A percentile compares a stretch with the other conserved stretches of the same genome.
These are phyloP conservation scores for Arctostaphylos glauca DNA, from an alignment of 148 eudicot species.

Conservation along the genomic window DNA sequence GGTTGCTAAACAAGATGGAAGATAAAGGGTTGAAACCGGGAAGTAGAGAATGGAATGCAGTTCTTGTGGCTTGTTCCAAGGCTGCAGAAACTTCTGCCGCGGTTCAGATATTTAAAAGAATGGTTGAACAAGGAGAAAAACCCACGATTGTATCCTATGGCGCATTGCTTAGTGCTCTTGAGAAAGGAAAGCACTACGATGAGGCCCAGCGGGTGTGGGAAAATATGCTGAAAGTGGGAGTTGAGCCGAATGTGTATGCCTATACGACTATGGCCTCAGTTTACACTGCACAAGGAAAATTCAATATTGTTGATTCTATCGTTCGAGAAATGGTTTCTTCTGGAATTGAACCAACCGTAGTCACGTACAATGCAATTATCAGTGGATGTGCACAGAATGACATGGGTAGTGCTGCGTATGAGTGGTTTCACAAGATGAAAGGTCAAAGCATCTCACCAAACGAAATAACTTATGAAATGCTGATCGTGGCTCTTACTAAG, in stretches of 20 bases:
- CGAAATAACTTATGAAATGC: constrained; percentile 66
- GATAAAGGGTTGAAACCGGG: constrained; percentile 80
- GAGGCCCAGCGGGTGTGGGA: constrained; percentile 85
- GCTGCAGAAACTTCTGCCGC: constrained; percentile 92
- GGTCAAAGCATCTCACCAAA: constrained; percentile 51
- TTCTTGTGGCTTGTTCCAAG: constrained; percentile 93
- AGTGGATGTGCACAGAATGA: constrained; percentile 56
- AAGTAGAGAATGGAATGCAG: constrained; percentile 85
- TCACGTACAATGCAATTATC: constrained; percentile 90
- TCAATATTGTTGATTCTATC: constrained; percentile 54
- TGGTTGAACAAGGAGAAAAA: constrained; percentile 78
- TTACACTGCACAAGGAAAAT: constrained; percentile 68
- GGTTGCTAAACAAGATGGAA: constrained; percentile 86
- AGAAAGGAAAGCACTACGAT: constrained; percentile 76
- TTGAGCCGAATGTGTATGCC: constrained; percentile 73
- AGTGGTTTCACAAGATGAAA: constrained; percentile 80
- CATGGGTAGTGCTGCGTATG: constrained; percentile 62
- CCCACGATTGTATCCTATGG: constrained; percentile 83
- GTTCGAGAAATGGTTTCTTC: constrained; percentile 63
- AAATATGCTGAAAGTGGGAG: constrained; percentile 74
- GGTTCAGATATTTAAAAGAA: constrained; percentile 65
- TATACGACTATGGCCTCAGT: constrained; percentile 93
- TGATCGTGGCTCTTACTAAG: constrained; percentile 70
- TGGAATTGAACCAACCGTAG: constrained; percentile 59
- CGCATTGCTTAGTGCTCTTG: constrained; percentile 91